Conservation (phyloP, 257 asterid species). For the Ilex aquifolium region DNA sequence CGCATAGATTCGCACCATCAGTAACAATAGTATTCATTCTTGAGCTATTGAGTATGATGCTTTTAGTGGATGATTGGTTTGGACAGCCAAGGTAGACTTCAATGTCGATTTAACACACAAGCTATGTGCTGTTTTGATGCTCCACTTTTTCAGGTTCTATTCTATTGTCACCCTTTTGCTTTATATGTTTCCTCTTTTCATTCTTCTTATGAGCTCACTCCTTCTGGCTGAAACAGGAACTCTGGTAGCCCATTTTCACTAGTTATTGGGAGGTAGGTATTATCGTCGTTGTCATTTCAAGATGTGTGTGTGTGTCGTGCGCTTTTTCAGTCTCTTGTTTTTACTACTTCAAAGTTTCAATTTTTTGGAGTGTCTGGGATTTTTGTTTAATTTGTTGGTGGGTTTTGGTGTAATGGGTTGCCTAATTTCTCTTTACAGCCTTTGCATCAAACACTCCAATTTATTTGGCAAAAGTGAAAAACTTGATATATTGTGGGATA, state of each 20-base stretch:
- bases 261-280: conserved; percentile 73
- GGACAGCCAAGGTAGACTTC: conserved; percentile 89
- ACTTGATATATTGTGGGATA: conserved; percentile 90
- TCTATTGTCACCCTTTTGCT: not conserved
- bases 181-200: not conserved
- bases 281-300: not conserved
- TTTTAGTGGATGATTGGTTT: conserved; percentile 8
- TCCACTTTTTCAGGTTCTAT: conserved; percentile 72
- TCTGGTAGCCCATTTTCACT: conserved; percentile 77
- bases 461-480: conserved; percentile 94
- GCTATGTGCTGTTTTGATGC: conserved; percentile 79
- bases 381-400: too few species aligned
- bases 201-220: not conserved
- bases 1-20: too few species aligned
- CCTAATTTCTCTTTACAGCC: conserved; percentile 37
- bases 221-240: conserved; percentile 41
- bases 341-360: not conserved
- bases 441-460: conserved; percentile 90
- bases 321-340: not conserved
- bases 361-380: too few species aligned
- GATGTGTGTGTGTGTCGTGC: not conserved
- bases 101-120: conserved; percentile 97
- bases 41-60: conserved; percentile 4
- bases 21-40: too few species aligned
- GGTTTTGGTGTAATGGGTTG: conserved; percentile 10